Evolutionary conservation across 2,329 filamentous ascomycete genomes (phyloP), one percentile per base, ranked within the genome.

Genomic region (Penicillium thymicola): DNA sequence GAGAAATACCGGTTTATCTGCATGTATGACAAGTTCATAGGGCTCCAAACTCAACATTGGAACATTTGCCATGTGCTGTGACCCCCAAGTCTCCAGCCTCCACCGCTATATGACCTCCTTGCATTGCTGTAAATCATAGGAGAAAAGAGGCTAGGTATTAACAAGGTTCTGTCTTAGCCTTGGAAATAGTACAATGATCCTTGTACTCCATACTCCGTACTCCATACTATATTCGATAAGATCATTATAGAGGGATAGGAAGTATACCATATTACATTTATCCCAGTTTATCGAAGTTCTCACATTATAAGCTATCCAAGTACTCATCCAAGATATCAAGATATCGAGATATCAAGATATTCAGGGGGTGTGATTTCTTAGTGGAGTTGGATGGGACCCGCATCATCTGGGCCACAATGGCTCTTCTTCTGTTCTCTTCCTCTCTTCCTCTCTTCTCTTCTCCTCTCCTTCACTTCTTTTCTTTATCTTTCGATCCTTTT

Each of bases 71-170:
- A 54, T 58, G 54, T 54, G 40, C 32, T 58, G 57, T 53, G 53
- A 32, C 5, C 30, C 37, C 37, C 32, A 50, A 52, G 42, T 30
- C n/a, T n/a, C 18, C 42, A 38, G 47, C 42, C 51, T 49, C 27
- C 36, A 47, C 54, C 52, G 36, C 53, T 21, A 41, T 36, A 23
- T 14, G 32, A 28, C 27, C 42, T 47, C 60, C 61, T 60, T 63
- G 45, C 61, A 10, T 62, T 38, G 32, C 47, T 27, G 16, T 5
- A 32, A 32, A 11, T 7, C 11, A 43, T 14, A 16, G 46, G 43
- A 23, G 34, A 50, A 40, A 52, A 44, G 40, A 42, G 37, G 37
- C 37, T 37, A 50, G 47, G 16, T 18, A n/a, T 16, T 36, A 9
- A n/a, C 8, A 18, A 37, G 34, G 34, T 37, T 42, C 21, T 32